phyloP scores from a whole-genome alignment of 2,329 filamentous ascomycete species.

The Xylariaceae sp. region DNA sequence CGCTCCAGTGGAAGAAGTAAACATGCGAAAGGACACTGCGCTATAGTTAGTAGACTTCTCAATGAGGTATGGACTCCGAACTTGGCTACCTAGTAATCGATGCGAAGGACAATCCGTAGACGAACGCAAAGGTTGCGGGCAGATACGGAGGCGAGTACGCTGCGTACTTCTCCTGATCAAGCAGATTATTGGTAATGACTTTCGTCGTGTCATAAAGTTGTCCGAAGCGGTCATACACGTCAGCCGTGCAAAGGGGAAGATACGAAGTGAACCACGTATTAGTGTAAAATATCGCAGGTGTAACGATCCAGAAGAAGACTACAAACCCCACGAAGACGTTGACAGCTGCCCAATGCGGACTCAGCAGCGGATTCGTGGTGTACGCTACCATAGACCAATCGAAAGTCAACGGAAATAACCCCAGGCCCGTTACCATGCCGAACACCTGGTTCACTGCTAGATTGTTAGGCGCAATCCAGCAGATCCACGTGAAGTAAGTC shows the following conservation, averaged over 20 bases:
- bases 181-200: conserved; percentile 48
- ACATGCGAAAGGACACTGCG: conserved; percentile 36
- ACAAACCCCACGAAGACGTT: conserved; percentile 48
- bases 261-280: conserved; percentile 56
- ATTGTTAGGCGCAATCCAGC: conserved; percentile 53
- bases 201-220: conserved; percentile 50
- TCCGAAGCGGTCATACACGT: conserved; percentile 57
- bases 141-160: conserved; percentile 48
- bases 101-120: conserved; percentile 35
- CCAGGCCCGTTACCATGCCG: conserved; percentile 49
- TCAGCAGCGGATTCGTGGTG: conserved; percentile 45
- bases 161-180: conserved; percentile 52
- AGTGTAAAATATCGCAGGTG: conserved; percentile 49
- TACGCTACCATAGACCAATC: conserved; percentile 45
- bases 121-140: conserved; percentile 32
- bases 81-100: conserved; percentile 33
- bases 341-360: conserved; percentile 48
- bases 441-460: conserved; percentile 50
- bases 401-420: conserved; percentile 45
- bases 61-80: not conserved
- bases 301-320: conserved; percentile 51
- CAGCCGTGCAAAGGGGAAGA: conserved; percentile 54
- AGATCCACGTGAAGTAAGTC: conserved; percentile 50
- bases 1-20: conserved; percentile 57
- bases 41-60: conserved; percentile 2